Percentiles rank a stretch among this genome's conserved stretches.
Evolutionary conservation across 1,139 yeast genomes (phyloP).

Genomic region (Candida tetrigidarum): DNA sequence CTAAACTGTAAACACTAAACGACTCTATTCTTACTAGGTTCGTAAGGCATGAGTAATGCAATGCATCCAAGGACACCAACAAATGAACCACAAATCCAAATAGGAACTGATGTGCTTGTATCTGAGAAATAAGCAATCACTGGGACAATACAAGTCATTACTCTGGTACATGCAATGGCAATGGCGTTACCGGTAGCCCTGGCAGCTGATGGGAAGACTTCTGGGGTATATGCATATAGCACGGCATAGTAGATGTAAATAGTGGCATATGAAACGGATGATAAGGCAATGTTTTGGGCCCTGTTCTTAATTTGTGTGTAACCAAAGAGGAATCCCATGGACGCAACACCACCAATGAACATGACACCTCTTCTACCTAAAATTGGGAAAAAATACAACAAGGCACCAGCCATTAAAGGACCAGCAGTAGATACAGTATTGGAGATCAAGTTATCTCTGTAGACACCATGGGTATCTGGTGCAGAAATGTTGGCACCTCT

Average conservation of each 20-base stretch:
- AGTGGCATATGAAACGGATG: slow-evolving; percentile 53
- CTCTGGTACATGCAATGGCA: slow-evolving; percentile 50
- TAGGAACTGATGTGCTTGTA: slow-evolving; percentile 49
- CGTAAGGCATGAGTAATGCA: slow-evolving; percentile 51
- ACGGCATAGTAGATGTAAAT: slow-evolving; percentile 58
- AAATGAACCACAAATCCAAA: slow-evolving; percentile 63
- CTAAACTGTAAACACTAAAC: slow-evolving; percentile 17
- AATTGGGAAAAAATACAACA: slow-evolving; percentile 42
- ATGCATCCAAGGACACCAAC: slow-evolving; percentile 48
- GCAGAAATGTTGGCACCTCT: slow-evolving; percentile 50
- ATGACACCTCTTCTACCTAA: slow-evolving; percentile 61
- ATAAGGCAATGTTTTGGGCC: slow-evolving; percentile 55
- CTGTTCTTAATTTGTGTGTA: slow-evolving; percentile 57
- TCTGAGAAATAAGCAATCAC: slow-evolving; percentile 53
- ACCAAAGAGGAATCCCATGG: slow-evolving; percentile 60
- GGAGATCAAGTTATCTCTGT: slow-evolving; percentile 56
- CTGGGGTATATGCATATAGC: slow-evolving; percentile 62
- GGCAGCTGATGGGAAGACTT: slow-evolving; percentile 58
- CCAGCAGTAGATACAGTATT: slow-evolving; percentile 58
- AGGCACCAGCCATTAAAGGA: slow-evolving; percentile 55
- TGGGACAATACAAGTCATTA: slow-evolving; percentile 54
- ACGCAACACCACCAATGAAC: slow-evolving; percentile 53
- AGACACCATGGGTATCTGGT: slow-evolving; percentile 38
- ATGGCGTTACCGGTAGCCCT: slow-evolving; percentile 61
- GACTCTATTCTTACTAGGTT: slow-evolving; percentile 37